phyloP scores from a whole-genome alignment of 176 grass and related monocot species.

The Bromus sterilis region DNA sequence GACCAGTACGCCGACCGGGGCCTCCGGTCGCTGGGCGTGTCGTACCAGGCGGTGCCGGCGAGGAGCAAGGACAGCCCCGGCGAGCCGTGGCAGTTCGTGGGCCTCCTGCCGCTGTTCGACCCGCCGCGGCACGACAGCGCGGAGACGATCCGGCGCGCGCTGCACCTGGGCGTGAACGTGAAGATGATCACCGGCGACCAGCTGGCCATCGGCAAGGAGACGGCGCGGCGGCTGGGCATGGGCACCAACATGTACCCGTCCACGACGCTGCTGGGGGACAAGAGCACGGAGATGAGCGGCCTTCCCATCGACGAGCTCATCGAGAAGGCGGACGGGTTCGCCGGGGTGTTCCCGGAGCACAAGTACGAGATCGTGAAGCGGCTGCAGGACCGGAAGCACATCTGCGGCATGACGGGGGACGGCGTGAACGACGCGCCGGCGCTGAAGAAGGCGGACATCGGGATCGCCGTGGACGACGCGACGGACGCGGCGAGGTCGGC shows the following conservation, averaged over 20 bases:
- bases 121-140: slow-evolving; percentile 91
- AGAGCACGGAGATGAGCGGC: slow-evolving; percentile 32
- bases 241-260: slow-evolving; percentile 97
- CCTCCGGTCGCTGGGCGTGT: slow-evolving; percentile 64
- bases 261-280: slow-evolving; percentile 73
- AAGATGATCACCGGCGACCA: slow-evolving; percentile 99
- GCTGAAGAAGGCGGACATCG: slow-evolving; percentile 96
- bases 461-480: slow-evolving; percentile 84
- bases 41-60: slow-evolving; percentile 71
- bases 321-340: slow-evolving; percentile 96
- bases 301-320: slow-evolving; percentile 84
- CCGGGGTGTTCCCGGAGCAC: slow-evolving; percentile 93
- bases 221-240: slow-evolving; percentile 74
- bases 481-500: slow-evolving; percentile 84
- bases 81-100: slow-evolving; percentile 74
- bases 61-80: slow-evolving; percentile 65
- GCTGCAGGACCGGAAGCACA: slow-evolving; percentile 95
- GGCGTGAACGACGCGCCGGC: slow-evolving; percentile 96
- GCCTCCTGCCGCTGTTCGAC: slow-evolving; percentile 77
- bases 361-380: slow-evolving; percentile 99
- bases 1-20: slow-evolving; percentile 85
- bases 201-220: slow-evolving; percentile 94
- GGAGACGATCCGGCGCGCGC: slow-evolving; percentile 85
- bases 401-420: slow-evolving; percentile 96
- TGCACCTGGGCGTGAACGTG: slow-evolving; percentile 80